Percentiles rank a stretch among this genome's conserved stretches.
phyloP scores from a whole-genome alignment of 495 filamentous ascomycete species.

The Penicillium cataractarum region DNA sequence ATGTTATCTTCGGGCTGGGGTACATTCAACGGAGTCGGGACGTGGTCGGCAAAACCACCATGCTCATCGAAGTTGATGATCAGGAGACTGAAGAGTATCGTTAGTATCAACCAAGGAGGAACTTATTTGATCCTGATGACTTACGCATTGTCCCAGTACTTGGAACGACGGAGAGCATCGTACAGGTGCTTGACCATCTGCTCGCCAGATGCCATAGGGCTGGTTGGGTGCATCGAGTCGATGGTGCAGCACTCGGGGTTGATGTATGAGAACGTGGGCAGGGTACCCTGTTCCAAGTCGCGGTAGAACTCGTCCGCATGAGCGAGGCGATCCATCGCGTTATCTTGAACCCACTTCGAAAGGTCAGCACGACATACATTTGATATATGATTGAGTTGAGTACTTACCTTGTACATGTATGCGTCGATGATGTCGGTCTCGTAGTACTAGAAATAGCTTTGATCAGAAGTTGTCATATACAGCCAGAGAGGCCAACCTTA shows the following conservation, averaged over 20 bases:
- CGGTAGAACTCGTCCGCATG: slow-evolving; percentile 48
- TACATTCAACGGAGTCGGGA: slow-evolving; percentile 44
- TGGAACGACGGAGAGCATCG: slow-evolving; percentile 46
- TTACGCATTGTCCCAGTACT: slow-evolving; percentile 50
- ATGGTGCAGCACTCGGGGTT: slow-evolving; percentile 53
- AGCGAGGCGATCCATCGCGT: slow-evolving; percentile 42
- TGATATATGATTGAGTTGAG: too few species aligned
- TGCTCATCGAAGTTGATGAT: slow-evolving; percentile 56
- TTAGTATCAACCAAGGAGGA: not conserved
- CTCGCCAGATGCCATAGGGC: slow-evolving; percentile 48
- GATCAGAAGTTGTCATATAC: not conserved
- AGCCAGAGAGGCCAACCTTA: slow-evolving; percentile 8
- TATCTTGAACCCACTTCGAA: slow-evolving; percentile 41
- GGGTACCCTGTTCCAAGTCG: slow-evolving; percentile 47
- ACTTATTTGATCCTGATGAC: not conserved
- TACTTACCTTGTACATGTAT: slow-evolving; percentile 40
- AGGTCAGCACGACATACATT: slow-evolving; percentile 3
- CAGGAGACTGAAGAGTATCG: slow-evolving; percentile 32
- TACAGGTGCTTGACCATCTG: slow-evolving; percentile 53
- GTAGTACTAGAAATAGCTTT: slow-evolving; percentile 35
- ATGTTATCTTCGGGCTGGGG: slow-evolving; percentile 41
- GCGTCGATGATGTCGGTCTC: slow-evolving; percentile 47
- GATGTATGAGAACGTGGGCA: slow-evolving; percentile 51
- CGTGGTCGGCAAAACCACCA: slow-evolving; percentile 52
- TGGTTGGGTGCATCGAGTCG: slow-evolving; percentile 50